phyloP scores from a whole-genome alignment of 2,329 filamentous ascomycete genomes.

The Acephala macrosclerotiorum region DNA sequence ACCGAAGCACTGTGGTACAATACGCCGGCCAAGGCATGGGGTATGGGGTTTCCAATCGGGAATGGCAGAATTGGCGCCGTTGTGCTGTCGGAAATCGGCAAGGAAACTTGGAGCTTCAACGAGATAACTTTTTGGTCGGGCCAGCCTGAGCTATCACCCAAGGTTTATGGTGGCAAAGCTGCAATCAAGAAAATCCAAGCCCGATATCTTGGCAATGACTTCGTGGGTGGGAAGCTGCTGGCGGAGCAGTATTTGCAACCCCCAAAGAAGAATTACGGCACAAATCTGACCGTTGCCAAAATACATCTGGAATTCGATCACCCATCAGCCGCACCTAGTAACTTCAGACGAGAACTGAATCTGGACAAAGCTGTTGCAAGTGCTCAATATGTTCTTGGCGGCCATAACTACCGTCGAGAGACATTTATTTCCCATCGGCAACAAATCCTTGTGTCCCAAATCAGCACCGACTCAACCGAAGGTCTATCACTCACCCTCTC shows the following conservation, averaged over 20 bases:
- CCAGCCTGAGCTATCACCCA: slow-evolving; percentile 7
- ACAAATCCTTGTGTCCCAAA: slow-evolving; percentile 3
- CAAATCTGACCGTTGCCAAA: slow-evolving; percentile 13
- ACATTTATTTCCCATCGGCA: slow-evolving; percentile 9
- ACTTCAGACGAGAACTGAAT: slow-evolving; percentile 1
- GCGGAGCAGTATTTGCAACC: slow-evolving; percentile 11
- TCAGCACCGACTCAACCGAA: slow-evolving; percentile 7
- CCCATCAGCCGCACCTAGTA: background rate
- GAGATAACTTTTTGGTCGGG: slow-evolving; percentile 10
- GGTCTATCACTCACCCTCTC: slow-evolving; percentile 10
- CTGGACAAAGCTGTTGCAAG: slow-evolving; percentile 10
- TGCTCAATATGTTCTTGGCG: background rate
- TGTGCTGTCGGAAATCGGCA: slow-evolving; percentile 7
- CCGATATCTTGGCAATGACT: slow-evolving; percentile 11
- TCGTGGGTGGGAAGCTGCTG: slow-evolving; percentile 7
- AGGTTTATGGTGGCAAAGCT: slow-evolving; percentile 6
- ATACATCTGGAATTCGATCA: slow-evolving; percentile 8
- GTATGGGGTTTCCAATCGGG: slow-evolving; percentile 17
- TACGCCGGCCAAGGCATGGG: slow-evolving; percentile 21
- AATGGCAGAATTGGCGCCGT: slow-evolving; percentile 26
- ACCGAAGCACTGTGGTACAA: slow-evolving; percentile 19
- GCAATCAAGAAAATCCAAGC: background rate
- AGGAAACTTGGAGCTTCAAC: slow-evolving; percentile 11
- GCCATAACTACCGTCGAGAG: slow-evolving; percentile 8
- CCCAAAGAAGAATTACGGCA: slow-evolving; percentile 9